A percentile compares a stretch with the other conserved stretches of the same genome.
Evolutionary conservation across 305 asterid species (phyloP).

Genomic region (Solanum hybrid): DNA sequence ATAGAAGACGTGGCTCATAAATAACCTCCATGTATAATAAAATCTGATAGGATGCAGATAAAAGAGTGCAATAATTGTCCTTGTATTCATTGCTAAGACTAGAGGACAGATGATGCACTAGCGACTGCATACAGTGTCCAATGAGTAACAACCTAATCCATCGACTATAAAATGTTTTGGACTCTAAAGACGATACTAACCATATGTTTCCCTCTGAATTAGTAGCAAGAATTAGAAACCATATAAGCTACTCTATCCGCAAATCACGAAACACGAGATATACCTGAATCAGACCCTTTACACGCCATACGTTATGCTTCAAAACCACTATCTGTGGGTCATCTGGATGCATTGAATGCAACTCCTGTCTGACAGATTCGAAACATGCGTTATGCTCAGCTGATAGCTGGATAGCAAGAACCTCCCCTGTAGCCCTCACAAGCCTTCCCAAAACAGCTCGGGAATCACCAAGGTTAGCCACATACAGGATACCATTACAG

Average conservation of each 20-base stretch:
- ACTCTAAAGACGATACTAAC: not conserved
- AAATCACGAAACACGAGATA: not conserved
- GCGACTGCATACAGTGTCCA: not conserved
- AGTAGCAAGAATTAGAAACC: not conserved
- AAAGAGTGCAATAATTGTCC: not conserved
- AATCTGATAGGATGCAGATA: not conserved
- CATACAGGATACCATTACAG: slow-evolving; percentile 30
- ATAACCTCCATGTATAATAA: not conserved
- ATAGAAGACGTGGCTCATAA: not conserved
- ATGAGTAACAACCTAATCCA: not conserved
- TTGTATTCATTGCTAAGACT: not conserved
- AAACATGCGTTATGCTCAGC: slow-evolving; percentile 35
- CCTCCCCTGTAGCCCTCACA: slow-evolving; percentile 27
- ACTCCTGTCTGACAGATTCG: slow-evolving; percentile 39
- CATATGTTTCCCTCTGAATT: not conserved
- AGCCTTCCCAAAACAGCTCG: slow-evolving; percentile 40
- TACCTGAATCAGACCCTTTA: slow-evolving; percentile 48
- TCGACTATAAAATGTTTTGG: not conserved
- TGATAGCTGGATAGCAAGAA: slow-evolving; percentile 35
- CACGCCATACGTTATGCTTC: slow-evolving; percentile 44
- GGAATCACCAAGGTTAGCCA: slow-evolving; percentile 48
- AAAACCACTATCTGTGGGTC: slow-evolving; percentile 38
- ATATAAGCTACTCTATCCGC: not conserved
- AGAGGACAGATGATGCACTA: not conserved
- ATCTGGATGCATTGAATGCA: slow-evolving; percentile 33